A percentile compares a stretch with the other conserved stretches of the same genome.
These are phyloP conservation scores for Erythrophleum ivorense DNA, from an alignment of 331 rosid genomes.

Conservation along the genomic window DNA sequence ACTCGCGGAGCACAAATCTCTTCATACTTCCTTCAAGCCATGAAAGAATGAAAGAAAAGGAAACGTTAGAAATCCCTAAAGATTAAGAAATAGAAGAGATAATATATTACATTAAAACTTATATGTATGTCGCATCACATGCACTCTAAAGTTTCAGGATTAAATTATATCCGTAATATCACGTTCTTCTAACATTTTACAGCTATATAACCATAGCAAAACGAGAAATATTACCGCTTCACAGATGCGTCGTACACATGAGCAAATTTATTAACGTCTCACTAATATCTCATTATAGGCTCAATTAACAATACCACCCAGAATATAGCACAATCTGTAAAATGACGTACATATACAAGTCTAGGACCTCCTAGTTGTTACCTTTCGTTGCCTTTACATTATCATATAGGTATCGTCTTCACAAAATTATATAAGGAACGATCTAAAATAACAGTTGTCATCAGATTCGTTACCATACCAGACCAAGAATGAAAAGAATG, in stretches of 20 bases:
- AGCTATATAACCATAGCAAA: background rate
- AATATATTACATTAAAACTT: background rate
- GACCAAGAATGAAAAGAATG: conserved; percentile 4
- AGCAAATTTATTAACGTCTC: background rate
- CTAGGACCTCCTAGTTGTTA: background rate
- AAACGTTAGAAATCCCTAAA: conserved; percentile 36
- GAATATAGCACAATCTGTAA: conserved; percentile 26
- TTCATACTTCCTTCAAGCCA: conserved; percentile 81
- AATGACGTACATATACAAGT: background rate
- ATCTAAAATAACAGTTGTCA: background rate
- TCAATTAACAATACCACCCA: background rate
- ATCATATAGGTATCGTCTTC: background rate
- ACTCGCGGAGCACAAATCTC: conserved; percentile 87
- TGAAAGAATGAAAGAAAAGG: conserved; percentile 48
- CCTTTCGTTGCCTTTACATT: background rate
- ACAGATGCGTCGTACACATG: background rate
- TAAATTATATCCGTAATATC: background rate
- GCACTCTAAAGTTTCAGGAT: conserved; percentile 14
- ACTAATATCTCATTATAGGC: conserved; percentile 5
- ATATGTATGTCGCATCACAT: background rate
- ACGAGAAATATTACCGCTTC: background rate
- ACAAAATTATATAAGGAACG: background rate
- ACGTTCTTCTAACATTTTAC: conserved; percentile 1
- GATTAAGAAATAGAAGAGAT: conserved; percentile 20
- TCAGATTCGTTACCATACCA: conserved; percentile 4